These are phyloP conservation scores for Rhododendron simsii DNA, from an alignment of 148 eudicot species.

Conservation along the genomic window DNA sequence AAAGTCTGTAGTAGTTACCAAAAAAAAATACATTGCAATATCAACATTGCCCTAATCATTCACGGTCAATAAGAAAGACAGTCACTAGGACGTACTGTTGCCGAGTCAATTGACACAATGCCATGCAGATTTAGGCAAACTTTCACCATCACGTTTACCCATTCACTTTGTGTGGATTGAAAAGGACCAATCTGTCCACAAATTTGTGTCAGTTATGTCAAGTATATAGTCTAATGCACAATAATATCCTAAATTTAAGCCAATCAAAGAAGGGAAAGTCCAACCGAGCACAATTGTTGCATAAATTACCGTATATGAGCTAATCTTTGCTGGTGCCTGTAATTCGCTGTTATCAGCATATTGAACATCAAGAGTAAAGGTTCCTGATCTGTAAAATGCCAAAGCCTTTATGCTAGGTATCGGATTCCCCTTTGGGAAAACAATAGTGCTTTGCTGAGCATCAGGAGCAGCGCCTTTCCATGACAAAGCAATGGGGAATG, in stretches of 20 bases:
- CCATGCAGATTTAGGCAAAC: conserved; percentile 79
- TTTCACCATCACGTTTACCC: conserved; percentile 72
- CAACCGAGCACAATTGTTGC: not conserved
- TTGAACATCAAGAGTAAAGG: conserved; percentile 62
- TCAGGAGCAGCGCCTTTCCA: conserved; percentile 67
- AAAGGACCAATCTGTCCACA: conserved; percentile 79
- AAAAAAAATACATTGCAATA: too few species aligned
- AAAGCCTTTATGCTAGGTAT: conserved; percentile 81
- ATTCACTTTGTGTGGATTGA: conserved; percentile 59
- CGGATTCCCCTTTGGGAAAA: conserved; percentile 82
- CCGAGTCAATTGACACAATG: conserved; percentile 71
- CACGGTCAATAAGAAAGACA: not conserved
- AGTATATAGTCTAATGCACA: not conserved
- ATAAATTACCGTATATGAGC: conserved; percentile 64
- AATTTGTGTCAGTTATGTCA: not conserved
- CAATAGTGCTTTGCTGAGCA: conserved; percentile 52
- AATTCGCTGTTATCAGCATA: conserved; percentile 82
- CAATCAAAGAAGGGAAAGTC: not conserved
- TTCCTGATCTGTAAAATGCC: conserved; percentile 67
- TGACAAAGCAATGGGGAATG: conserved; percentile 72
- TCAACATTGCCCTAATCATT: too few species aligned
- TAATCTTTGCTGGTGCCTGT: conserved; percentile 73
- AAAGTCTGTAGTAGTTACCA: too few species aligned
- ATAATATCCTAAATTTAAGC: not conserved
- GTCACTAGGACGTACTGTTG: conserved; percentile 50